Evolutionary conservation across 148 eudicot genomes (phyloP).

Genomic region (Selenicereus undatus): DNA sequence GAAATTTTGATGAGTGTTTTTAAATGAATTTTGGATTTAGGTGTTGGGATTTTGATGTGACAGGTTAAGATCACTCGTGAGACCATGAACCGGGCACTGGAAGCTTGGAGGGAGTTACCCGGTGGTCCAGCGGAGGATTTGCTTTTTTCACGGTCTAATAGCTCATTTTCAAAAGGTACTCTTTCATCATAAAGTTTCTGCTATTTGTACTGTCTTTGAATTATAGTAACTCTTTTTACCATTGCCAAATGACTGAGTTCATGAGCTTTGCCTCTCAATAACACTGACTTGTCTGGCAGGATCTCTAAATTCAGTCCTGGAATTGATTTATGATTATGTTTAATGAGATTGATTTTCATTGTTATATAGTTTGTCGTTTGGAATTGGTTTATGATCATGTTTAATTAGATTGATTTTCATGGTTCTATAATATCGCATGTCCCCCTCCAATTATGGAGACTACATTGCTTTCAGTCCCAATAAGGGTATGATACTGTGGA

Average conservation of each 20-base stretch:
- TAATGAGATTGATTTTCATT: not conserved
- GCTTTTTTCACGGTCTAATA: conserved; percentile 31
- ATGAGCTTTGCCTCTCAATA: too few species aligned
- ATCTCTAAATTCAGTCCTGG: not conserved
- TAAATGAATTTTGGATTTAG: conserved; percentile 6
- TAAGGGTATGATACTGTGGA: too few species aligned
- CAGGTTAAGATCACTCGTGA: conserved; percentile 77
- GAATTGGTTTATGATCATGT: not conserved
- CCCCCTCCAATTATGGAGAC: too few species aligned
- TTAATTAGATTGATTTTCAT: not conserved
- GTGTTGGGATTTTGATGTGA: conserved; percentile 13
- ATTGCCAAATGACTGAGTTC: too few species aligned
- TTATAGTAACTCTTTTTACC: too few species aligned
- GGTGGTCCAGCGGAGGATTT: conserved; percentile 33
- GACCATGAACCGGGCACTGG: conserved; percentile 63
- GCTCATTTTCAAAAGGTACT: conserved; percentile 47
- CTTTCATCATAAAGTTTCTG: conserved; percentile 9
- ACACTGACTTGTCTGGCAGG: not conserved
- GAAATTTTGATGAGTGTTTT: not conserved
- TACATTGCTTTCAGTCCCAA: too few species aligned
- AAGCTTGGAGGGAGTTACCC: conserved; percentile 59
- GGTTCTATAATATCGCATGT: too few species aligned
- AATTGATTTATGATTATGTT: not conserved
- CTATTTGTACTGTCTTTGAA: not conserved
- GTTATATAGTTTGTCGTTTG: too few species aligned